A percentile compares a stretch with the other conserved stretches of the same genome.
These are phyloP conservation scores for Moniliophthora roreri DNA, from an alignment of 1,284 basidiomycete species.

Conservation along the genomic window DNA sequence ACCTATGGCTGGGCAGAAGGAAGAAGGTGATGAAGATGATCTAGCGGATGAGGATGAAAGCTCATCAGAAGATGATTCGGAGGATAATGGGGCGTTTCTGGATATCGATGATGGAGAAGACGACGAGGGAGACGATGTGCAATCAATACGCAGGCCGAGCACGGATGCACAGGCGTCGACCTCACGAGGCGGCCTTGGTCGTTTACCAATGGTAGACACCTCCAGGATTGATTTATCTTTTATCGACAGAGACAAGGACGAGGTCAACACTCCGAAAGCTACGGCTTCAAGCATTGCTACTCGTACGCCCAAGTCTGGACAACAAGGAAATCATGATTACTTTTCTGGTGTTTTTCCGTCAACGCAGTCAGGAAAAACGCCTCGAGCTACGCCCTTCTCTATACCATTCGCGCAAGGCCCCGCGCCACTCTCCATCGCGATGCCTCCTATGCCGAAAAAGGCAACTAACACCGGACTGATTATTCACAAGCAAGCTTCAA, in stretches of 20 bases:
- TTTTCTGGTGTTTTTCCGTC: neutral
- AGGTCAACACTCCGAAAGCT: neutral
- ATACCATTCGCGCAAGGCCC: neutral
- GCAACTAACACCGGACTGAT: conserved; percentile 14
- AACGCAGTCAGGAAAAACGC: neutral
- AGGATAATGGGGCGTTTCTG: conserved; percentile 31
- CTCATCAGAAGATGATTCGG: conserved; percentile 28
- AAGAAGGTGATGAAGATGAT: conserved; percentile 33
- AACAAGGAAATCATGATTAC: neutral
- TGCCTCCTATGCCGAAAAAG: neutral
- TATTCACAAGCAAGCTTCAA: conserved; percentile 63
- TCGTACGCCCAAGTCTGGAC: neutral
- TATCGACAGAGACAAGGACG: conserved; percentile 14
- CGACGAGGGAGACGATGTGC: conserved; percentile 14
- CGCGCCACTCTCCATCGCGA: conserved; percentile 6
- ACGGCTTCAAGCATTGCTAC: neutral
- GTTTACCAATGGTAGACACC: conserved; percentile 28
- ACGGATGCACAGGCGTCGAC: conserved; percentile 19
- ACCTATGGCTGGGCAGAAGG: conserved; percentile 43
- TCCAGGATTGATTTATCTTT: conserved; percentile 31
- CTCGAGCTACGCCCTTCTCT: neutral
- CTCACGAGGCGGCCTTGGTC: conserved; percentile 13
- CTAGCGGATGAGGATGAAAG: conserved; percentile 18
- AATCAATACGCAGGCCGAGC: conserved; percentile 5
- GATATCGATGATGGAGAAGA: conserved; percentile 17